A percentile compares a stretch with the other conserved stretches of the same genome.
Evolutionary conservation across 352 stramenopile species (phyloP).

Genomic region (Pythium plurisporium): DNA sequence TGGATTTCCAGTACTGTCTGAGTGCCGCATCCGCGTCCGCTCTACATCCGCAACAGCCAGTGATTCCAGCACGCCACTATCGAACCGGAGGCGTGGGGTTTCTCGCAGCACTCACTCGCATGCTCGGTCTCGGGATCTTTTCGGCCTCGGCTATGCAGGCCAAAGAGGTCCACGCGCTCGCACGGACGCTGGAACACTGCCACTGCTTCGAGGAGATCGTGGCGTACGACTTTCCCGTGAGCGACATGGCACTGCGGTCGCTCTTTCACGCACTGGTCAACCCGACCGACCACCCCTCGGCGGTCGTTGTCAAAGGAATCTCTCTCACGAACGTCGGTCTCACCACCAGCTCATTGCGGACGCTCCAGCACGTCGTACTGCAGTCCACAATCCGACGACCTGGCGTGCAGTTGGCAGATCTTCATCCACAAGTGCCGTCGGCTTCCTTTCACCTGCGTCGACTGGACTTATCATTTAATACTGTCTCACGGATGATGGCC

Average conservation of each 20-base stretch:
- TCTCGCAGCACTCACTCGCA: background rate
- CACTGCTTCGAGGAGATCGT: slow-evolving; percentile 44
- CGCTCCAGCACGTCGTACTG: slow-evolving; percentile 50
- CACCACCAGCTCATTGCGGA: slow-evolving; percentile 31
- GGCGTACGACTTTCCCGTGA: slow-evolving; percentile 43
- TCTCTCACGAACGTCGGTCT: slow-evolving; percentile 47
- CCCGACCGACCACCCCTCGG: background rate
- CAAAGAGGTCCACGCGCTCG: slow-evolving; percentile 46
- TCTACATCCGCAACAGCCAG: slow-evolving; percentile 9
- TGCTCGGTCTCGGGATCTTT: slow-evolving; percentile 1
- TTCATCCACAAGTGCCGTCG: background rate
- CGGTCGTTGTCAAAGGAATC: slow-evolving; percentile 35
- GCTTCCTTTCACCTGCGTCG: slow-evolving; percentile 27
- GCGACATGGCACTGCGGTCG: slow-evolving; percentile 33
- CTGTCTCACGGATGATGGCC: slow-evolving; percentile 46
- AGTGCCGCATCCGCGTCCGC: slow-evolving; percentile 3
- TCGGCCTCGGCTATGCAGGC: slow-evolving; percentile 14
- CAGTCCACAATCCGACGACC: slow-evolving; percentile 45
- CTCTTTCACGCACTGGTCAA: slow-evolving; percentile 51
- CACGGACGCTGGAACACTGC: slow-evolving; percentile 34
- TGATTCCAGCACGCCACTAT: slow-evolving; percentile 5
- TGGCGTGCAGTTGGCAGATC: no score
- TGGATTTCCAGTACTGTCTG: slow-evolving; percentile 70
- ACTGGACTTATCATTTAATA: slow-evolving; percentile 68
- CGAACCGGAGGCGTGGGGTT: background rate